phyloP scores from a whole-genome alignment of 1,284 basidiomycete species.

The Ceratobasidium sp. region DNA sequence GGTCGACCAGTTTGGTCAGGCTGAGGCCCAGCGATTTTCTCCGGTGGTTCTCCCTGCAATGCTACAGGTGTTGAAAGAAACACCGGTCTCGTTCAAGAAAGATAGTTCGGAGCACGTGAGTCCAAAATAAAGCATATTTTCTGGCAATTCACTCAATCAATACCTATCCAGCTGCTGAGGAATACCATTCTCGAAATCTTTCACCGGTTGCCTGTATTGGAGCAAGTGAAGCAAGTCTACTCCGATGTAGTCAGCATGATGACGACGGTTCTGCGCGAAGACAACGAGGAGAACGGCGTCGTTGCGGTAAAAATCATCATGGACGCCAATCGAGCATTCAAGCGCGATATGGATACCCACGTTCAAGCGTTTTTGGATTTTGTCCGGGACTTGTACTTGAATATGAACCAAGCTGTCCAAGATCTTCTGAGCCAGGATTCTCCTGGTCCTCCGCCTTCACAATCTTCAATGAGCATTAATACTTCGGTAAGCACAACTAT shows the following conservation, averaged over 20 bases:
- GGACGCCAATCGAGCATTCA: conserved; percentile 79
- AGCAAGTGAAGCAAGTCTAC: conserved; percentile 80
- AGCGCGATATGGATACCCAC: conserved; percentile 81
- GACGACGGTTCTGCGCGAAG: conserved; percentile 85
- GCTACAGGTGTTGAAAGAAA: conserved; percentile 41
- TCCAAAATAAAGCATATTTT: background rate
- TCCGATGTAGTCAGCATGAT: conserved; percentile 78
- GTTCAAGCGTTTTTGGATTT: conserved; percentile 85
- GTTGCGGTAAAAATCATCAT: conserved; percentile 93
- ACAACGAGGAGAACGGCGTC: conserved; percentile 97
- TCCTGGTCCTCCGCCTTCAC: conserved; percentile 49
- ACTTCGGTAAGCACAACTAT: conserved; percentile 43
- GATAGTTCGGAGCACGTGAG: conserved; percentile 43
- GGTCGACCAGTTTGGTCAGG: conserved; percentile 85
- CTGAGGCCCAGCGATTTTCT: conserved; percentile 77
- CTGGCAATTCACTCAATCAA: background rate
- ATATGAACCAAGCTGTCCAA: conserved; percentile 80
- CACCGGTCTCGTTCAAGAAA: conserved; percentile 37
- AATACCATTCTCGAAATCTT: conserved; percentile 88
- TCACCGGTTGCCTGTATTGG: conserved; percentile 87
- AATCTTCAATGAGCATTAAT: conserved; percentile 39
- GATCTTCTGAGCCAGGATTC: conserved; percentile 72
- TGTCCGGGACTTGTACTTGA: conserved; percentile 79
- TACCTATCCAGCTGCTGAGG: conserved; percentile 72
- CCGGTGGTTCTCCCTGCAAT: conserved; percentile 40